Conservation (phyloP, 164 flowering plant species). For the Vitis riparia region DNA sequence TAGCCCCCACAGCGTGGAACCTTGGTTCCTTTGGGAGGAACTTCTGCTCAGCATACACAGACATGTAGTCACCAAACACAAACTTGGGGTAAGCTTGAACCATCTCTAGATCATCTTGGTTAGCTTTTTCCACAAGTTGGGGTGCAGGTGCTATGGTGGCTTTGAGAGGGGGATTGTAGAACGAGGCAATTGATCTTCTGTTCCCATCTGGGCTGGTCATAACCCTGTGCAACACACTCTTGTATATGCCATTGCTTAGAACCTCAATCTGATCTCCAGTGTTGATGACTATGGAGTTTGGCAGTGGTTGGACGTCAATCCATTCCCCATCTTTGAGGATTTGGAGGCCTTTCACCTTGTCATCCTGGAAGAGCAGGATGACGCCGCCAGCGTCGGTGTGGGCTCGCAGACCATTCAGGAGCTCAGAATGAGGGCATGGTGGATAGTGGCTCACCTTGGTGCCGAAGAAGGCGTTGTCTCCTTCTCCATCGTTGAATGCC, state of each 20-base stretch:
- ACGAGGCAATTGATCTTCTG: slow-evolving; percentile 84
- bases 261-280: slow-evolving; percentile 94
- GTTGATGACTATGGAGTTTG: slow-evolving; percentile 82
- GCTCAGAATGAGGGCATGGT: slow-evolving; percentile 75
- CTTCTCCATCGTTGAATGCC: slow-evolving; percentile 52
- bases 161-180: slow-evolving; percentile 73
- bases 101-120: slow-evolving; percentile 15
- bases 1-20: slow-evolving; percentile 67
- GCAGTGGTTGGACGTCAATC: slow-evolving; percentile 83
- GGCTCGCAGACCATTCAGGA: slow-evolving; percentile 73
- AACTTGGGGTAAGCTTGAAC: slow-evolving; percentile 59
- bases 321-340: slow-evolving; percentile 76
- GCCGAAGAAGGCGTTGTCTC: slow-evolving; percentile 62
- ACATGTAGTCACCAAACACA: slow-evolving; percentile 89
- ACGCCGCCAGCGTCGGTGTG: slow-evolving; percentile 97
- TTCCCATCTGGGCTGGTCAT: slow-evolving; percentile 52
- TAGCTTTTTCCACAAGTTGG: slow-evolving; percentile 33
- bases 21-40: slow-evolving; percentile 89
- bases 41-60: slow-evolving; percentile 74
- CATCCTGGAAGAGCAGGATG: slow-evolving; percentile 87
- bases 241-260: slow-evolving; percentile 81
- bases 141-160: slow-evolving; percentile 85
- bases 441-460: slow-evolving; percentile 96
- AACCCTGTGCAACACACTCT: slow-evolving; percentile 89
- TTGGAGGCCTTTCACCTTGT: slow-evolving; percentile 71